Conservation (phyloP, 768 basidiomycete species). For the Termitomyces sp. region DNA sequence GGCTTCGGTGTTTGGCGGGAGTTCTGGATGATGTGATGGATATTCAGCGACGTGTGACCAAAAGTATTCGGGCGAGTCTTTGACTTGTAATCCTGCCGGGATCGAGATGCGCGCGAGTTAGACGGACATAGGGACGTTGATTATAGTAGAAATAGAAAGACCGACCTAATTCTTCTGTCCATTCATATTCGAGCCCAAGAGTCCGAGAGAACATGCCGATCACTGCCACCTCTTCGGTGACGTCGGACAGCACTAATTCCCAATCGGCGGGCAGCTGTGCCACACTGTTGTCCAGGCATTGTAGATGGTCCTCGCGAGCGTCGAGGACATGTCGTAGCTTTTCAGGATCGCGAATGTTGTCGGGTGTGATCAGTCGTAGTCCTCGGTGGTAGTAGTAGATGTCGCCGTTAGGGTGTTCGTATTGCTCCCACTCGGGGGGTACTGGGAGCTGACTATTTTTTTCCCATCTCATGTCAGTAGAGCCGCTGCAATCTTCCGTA, state of each 20-base stretch:
- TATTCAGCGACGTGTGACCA: slow-evolving; percentile 41
- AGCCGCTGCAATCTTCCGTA: not conserved
- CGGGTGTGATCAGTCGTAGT: slow-evolving; percentile 33
- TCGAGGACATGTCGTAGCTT: slow-evolving; percentile 29
- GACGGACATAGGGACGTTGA: not conserved
- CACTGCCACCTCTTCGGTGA: slow-evolving; percentile 27
- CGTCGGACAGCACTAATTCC: slow-evolving; percentile 35
- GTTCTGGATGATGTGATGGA: slow-evolving; percentile 33
- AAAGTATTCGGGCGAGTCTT: slow-evolving; percentile 26
- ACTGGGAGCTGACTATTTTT: slow-evolving; percentile 9
- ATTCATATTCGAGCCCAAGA: slow-evolving; percentile 27
- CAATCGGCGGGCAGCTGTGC: slow-evolving; percentile 30
- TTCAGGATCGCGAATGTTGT: slow-evolving; percentile 29
- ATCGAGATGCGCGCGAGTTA: not conserved
- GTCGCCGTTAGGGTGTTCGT: slow-evolving; percentile 40
- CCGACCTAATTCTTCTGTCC: slow-evolving; percentile 30
- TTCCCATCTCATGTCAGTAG: not conserved
- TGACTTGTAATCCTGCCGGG: slow-evolving; percentile 21
- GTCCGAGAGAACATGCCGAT: slow-evolving; percentile 34
- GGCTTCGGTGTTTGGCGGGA: slow-evolving; percentile 4
- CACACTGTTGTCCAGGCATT: slow-evolving; percentile 26
- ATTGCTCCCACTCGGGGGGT: slow-evolving; percentile 28
- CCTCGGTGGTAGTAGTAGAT: slow-evolving; percentile 35
- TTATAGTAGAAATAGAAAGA: not conserved
- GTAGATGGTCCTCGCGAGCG: slow-evolving; percentile 30